Evolutionary conservation across 352 stramenopile species (phyloP).

Genomic region (Globisporangium recalcitrans): DNA sequence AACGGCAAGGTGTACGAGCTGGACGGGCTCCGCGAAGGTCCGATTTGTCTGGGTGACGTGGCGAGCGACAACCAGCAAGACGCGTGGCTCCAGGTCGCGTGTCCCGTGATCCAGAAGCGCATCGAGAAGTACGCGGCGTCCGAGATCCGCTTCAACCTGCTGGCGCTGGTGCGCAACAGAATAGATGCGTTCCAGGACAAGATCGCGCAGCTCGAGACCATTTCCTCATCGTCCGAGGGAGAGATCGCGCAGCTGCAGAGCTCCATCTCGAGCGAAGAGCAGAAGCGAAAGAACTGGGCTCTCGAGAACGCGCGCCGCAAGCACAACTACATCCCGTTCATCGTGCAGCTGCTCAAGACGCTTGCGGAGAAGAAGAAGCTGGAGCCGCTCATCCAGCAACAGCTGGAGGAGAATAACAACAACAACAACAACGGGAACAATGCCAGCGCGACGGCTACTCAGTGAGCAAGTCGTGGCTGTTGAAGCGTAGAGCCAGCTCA

Average conservation of each 20-base stretch:
- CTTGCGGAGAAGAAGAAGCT: conserved; percentile 89
- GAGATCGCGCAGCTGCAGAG: conserved; percentile 46
- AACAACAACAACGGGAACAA: conserved; percentile 17
- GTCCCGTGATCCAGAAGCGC: conserved; percentile 89
- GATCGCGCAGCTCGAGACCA: conserved; percentile 28
- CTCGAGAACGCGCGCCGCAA: conserved; percentile 91
- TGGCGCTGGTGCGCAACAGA: conserved; percentile 88
- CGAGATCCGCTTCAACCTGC: conserved; percentile 97
- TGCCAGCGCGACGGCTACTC: conserved; percentile 12
- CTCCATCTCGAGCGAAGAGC: conserved; percentile 42
- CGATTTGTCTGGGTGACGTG: conserved; percentile 82
- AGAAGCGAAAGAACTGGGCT: conserved; percentile 78
- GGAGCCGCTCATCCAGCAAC: conserved; percentile 67
- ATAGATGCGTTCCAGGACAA: conserved; percentile 52
- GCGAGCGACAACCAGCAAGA: conserved; percentile 24
- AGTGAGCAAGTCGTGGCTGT: conserved; percentile 7
- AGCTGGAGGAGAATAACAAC: conserved; percentile 29
- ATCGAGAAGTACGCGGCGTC: conserved; percentile 88
- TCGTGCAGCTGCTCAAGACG: conserved; percentile 90
- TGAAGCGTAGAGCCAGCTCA: neutral
- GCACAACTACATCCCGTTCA: conserved; percentile 97
- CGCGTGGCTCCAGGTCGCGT: conserved; percentile 87
- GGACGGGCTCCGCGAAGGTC: conserved; percentile 90
- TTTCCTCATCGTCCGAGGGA: conserved; percentile 20
- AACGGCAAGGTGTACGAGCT: conserved; percentile 93